phyloP scores from a whole-genome alignment of 495 filamentous ascomycete genomes.

The Cercophora scortea region DNA sequence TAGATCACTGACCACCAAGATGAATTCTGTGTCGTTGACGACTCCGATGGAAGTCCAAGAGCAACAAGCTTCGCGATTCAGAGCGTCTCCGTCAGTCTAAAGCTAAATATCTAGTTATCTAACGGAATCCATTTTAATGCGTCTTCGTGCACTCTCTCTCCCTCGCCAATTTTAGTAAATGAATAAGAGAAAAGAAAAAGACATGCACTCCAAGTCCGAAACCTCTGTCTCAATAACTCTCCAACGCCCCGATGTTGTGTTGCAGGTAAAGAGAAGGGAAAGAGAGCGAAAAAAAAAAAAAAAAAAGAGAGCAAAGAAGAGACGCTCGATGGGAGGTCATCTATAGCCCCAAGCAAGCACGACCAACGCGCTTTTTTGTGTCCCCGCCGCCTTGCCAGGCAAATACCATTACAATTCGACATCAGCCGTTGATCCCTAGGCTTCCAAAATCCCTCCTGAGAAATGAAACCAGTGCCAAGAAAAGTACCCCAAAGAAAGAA shows the following conservation, averaged over 20 bases:
- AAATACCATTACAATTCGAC: too few species aligned
- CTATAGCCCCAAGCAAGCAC: not conserved
- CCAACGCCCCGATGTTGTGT: too few species aligned
- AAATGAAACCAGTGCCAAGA: not conserved
- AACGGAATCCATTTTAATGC: constrained; percentile 17
- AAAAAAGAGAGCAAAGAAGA: not conserved
- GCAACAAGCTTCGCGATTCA: not conserved
- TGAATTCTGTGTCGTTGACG: not conserved
- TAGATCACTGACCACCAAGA: not conserved
- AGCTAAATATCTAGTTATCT: constrained; percentile 13
- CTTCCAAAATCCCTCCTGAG: not conserved
- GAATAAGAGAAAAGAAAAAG: too few species aligned
- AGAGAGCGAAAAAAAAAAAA: not conserved
- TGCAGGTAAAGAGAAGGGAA: not conserved
- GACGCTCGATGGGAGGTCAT: not conserved
- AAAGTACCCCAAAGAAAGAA: constrained; percentile 1
- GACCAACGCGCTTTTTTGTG: not conserved
- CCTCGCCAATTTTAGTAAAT: not conserved
- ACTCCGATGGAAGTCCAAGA: not conserved
- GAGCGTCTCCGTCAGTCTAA: constrained; percentile 15
- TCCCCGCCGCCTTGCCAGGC: not conserved
- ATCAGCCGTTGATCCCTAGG: not conserved
- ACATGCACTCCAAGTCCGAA: not conserved
- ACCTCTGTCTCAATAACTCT: too few species aligned
- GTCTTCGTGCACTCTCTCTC: not conserved